Base-by-base conservation (phyloP, 805 yeast species). In the Tetrapisispora namnaoensis region DNA sequence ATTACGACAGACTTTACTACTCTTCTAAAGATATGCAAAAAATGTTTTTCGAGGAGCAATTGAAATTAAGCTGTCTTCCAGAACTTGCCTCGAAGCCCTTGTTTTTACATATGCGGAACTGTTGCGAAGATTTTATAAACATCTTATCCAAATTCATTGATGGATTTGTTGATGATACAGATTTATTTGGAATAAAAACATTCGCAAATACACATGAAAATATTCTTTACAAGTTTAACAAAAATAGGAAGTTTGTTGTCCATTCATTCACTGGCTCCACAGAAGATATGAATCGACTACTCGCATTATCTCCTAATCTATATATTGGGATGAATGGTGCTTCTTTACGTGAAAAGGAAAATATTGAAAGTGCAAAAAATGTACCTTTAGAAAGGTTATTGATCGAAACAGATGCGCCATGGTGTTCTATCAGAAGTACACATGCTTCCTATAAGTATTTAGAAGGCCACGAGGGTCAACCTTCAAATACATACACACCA, bases 371-470 rank as follows among this genome's bases (percentile, higher is more conserved):
- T 22, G 87, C 82, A 0, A 67, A 70, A 39, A 58, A 63, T 22
- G 76, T 93, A n/a, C 98, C 98, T 0, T 58, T 80, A 9, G 78
- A 80, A 4, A 76, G 73, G 57, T 64, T 93, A 40, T 67, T 91
- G 74, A 76, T 93, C 10, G 99, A 93, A 62, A 91, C 97, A 0
- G 99, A 93, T 67, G 89, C 97, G 3, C 99, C 99, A 1, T 93
- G 99, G 99, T 93, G 99, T 70, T 98, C 90, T 61, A 79, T 93
- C 42, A 74, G 95, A 50, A 85, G 79, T 55, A 75, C 93, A 10
- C 96, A 88, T 62, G 87, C 88, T 2, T 77, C 93, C 16, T 79
- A 77, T 66, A 69, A 77, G 53, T 74, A 70, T 52, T 61, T 89
- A 30, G 2, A 4, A 7, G 13, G 4, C 20, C 67, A 79, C 0